These are phyloP conservation scores for Cyclotella baltica DNA, from an alignment of 108 stramenopile species.

Conservation along the genomic window DNA sequence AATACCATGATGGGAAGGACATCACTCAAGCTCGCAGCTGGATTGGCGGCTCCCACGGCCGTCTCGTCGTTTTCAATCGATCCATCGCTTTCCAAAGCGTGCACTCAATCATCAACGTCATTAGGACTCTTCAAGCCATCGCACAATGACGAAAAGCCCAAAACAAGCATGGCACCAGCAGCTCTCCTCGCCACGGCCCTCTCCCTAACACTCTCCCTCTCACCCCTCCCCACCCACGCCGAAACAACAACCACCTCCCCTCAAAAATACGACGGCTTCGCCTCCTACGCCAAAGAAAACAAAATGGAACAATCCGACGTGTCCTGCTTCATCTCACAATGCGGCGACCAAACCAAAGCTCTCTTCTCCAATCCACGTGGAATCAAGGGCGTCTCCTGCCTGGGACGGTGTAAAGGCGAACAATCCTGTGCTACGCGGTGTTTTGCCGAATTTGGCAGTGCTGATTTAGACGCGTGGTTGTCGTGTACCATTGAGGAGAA, in stretches of 20 bases:
- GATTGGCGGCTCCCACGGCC: not conserved
- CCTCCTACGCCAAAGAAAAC: slow-evolving; percentile 86
- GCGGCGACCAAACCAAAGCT: slow-evolving; percentile 75
- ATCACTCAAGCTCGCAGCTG: not conserved
- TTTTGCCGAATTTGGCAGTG: slow-evolving; percentile 83
- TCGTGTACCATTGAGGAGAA: slow-evolving; percentile 89
- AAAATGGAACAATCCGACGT: slow-evolving; percentile 87
- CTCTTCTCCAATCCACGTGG: slow-evolving; percentile 89
- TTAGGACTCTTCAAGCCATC: not conserved
- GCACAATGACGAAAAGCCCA: not conserved
- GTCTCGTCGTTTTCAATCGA: slow-evolving; percentile 1
- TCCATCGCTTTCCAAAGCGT: not conserved
- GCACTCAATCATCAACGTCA: not conserved
- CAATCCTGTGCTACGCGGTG: slow-evolving; percentile 88
- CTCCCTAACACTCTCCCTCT: slow-evolving; percentile 1
- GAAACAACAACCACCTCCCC: slow-evolving; percentile 19
- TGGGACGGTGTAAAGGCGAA: slow-evolving; percentile 94
- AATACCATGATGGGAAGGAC: not conserved
- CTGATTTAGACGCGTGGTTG: slow-evolving; percentile 82
- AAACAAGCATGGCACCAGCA: not conserved
- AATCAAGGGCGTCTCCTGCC: slow-evolving; percentile 85
- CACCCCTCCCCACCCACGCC: not conserved
- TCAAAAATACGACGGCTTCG: slow-evolving; percentile 79
- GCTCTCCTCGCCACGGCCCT: not conserved
- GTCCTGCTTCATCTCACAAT: slow-evolving; percentile 83